These are phyloP conservation scores for Penstemon newberryi DNA, from an alignment of 257 asterid genomes.

Conservation along the genomic window DNA sequence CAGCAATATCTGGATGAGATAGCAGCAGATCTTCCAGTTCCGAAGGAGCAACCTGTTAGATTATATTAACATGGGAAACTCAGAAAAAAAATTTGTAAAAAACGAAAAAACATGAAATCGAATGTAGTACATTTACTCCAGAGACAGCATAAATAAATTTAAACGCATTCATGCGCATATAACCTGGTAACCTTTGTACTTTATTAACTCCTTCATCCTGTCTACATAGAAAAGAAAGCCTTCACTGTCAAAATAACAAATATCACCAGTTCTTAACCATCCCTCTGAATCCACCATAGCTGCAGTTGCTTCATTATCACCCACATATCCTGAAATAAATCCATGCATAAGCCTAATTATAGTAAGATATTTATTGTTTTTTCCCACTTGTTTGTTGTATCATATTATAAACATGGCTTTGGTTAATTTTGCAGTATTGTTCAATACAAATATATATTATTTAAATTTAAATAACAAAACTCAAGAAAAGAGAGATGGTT, in stretches of 20 bases:
- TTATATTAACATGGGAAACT: constrained; percentile 5
- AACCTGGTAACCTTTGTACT: constrained; percentile 68
- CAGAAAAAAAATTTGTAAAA: not conserved
- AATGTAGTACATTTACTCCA: constrained; percentile 3
- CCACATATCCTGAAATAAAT: constrained; percentile 46
- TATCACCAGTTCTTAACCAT: constrained; percentile 67
- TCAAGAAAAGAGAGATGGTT: not conserved
- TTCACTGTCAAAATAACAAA: constrained; percentile 47
- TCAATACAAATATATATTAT: too few species aligned
- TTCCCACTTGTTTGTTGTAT: too few species aligned
- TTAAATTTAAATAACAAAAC: too few species aligned
- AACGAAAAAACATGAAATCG: not conserved
- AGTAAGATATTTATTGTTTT: not conserved
- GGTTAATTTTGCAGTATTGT: too few species aligned
- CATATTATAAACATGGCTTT: too few species aligned
- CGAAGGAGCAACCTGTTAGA: constrained; percentile 55
- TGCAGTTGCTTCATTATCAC: constrained; percentile 53
- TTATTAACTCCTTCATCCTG: constrained; percentile 59
- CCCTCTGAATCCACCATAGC: constrained; percentile 53
- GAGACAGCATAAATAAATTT: not conserved
- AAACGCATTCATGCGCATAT: not conserved
- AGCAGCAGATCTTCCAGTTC: constrained; percentile 58
- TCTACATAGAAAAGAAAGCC: constrained; percentile 59
- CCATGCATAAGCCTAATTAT: not conserved
- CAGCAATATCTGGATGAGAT: constrained; percentile 52